These are phyloP conservation scores for Blastocystis sp. DNA, from an alignment of 352 stramenopile genomes.

Conservation along the genomic window DNA sequence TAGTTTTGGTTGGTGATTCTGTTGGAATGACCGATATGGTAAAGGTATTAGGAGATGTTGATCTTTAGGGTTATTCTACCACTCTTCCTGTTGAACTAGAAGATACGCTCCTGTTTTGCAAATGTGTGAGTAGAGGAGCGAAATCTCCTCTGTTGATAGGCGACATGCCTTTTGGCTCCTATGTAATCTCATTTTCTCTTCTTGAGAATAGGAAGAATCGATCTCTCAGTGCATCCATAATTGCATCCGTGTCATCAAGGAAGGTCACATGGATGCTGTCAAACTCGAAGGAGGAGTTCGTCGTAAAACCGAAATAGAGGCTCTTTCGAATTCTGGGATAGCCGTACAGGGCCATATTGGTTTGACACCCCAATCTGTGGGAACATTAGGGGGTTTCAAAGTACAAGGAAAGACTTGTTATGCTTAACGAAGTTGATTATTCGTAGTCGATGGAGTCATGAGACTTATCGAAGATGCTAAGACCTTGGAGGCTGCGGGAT, in stretches of 20 bases:
- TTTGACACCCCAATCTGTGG: constrained; percentile 88
- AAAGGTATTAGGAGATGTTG: background rate
- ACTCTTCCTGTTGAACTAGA: constrained; percentile 89
- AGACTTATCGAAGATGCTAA: constrained; percentile 90
- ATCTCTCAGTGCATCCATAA: constrained; percentile 85
- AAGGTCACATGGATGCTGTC: constrained; percentile 90
- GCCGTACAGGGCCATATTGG: constrained; percentile 96
- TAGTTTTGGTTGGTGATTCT: constrained; percentile 89
- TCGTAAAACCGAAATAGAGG: constrained; percentile 67
- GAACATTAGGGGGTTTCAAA: constrained; percentile 66
- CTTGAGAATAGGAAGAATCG: constrained; percentile 65
- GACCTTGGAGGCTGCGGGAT: constrained; percentile 83
- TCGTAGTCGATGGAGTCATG: constrained; percentile 67
- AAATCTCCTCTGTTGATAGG: constrained; percentile 84
- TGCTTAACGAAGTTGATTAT: background rate
- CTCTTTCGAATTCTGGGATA: constrained; percentile 73
- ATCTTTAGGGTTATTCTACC: constrained; percentile 62
- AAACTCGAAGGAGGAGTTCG: constrained; percentile 94
- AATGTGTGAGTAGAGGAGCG: constrained; percentile 77
- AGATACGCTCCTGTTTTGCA: constrained; percentile 95
- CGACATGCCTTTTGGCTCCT: constrained; percentile 96
- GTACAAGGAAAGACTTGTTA: constrained; percentile 46
- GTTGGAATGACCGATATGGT: constrained; percentile 93
- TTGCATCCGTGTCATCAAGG: constrained; percentile 88
- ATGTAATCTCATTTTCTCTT: constrained; percentile 73